Percentiles rank a stretch among this genome's conserved stretches.
Evolutionary conservation across 805 yeast genomes (phyloP).

Genomic region (Metschnikowia henanensis): DNA sequence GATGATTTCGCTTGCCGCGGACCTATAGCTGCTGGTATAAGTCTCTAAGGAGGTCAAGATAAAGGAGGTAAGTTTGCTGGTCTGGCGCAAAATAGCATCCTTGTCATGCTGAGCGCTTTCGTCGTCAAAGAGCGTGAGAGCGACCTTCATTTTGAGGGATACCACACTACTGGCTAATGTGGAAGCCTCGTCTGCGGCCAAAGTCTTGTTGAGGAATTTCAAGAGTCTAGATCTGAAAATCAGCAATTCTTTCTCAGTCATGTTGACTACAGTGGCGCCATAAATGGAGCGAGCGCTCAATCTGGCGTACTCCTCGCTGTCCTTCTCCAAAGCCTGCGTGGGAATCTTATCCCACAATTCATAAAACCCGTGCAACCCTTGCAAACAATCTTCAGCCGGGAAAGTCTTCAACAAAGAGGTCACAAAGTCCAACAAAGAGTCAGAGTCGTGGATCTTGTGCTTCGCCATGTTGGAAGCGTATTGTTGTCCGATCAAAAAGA

Average conservation of each 20-base stretch:
- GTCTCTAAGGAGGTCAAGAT: slow-evolving; percentile 39
- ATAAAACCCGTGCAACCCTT: slow-evolving; percentile 51
- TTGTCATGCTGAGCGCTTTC: slow-evolving; percentile 29
- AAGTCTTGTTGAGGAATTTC: slow-evolving; percentile 54
- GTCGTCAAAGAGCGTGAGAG: slow-evolving; percentile 49
- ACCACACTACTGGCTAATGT: slow-evolving; percentile 19
- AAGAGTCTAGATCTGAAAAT: slow-evolving; percentile 52
- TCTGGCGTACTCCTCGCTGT: slow-evolving; percentile 33
- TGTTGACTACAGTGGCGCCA: slow-evolving; percentile 57
- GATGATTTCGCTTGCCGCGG: slow-evolving; percentile 27
- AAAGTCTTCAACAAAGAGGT: slow-evolving; percentile 69
- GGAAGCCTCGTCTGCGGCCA: slow-evolving; percentile 28
- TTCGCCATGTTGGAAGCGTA: slow-evolving; percentile 51
- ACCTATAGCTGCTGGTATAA: slow-evolving; percentile 20
- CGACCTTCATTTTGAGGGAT: slow-evolving; percentile 51
- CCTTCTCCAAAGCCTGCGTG: slow-evolving; percentile 37
- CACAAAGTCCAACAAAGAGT: slow-evolving; percentile 68
- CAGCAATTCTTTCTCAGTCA: slow-evolving; percentile 48
- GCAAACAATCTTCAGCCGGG: slow-evolving; percentile 63
- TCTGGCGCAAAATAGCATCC: slow-evolving; percentile 30
- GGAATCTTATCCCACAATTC: slow-evolving; percentile 53
- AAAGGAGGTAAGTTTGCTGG: slow-evolving; percentile 35
- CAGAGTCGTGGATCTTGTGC: slow-evolving; percentile 65
- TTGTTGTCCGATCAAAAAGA: slow-evolving; percentile 82
- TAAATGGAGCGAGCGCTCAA: slow-evolving; percentile 58